Base-by-base conservation (phyloP, 441 rosid species). In the Francoa sonchifolia region DNA sequence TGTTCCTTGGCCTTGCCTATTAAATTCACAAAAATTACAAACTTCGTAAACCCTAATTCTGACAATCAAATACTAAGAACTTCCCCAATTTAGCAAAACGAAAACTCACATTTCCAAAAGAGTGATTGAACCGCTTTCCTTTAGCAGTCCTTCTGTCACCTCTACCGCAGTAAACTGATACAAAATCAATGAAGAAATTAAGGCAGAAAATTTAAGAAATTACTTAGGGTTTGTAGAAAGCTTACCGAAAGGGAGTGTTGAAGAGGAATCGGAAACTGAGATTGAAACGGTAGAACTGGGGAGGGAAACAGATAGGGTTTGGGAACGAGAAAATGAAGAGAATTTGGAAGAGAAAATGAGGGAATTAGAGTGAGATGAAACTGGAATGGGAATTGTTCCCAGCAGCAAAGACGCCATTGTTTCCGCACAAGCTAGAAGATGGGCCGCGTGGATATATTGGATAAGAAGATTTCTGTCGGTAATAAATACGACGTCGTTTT, bases 81-180 rank as follows among this genome's bases (percentile, higher is more conserved):
- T 35, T 35, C 39, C 39, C 20, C 2, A 18, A 22, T 6, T 35
- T 35, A 35, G 3, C 5, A 1, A 17, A 21, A 44, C 12, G 13
- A 12, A 13, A 3, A 3, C 49, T 32, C 26, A 32, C 39, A 21
- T 44, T 35, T 26, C 52, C 42, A 8, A 6, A 26, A 11, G 34
- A 47, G 39, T 18, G 34, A 10, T 9, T 32, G 21, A 44, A 44
- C 10, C 49, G 49, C 5, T 44, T 44, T 44, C 49, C 42, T 35
- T 37, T 36, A 11, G 42, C 52, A 12, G 52, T 47, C 5, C 27
- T 47, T 27, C 35, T 17, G 42, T 25, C 42, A 25, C 42, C 39
- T 44, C 49, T 8, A 4, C 39, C 51, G 0, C 26, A 35, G 4
- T 11, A 25, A 25, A 47, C 42, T 47, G 34, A 11, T 25, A 34